These are phyloP conservation scores for Aspergillus avenaceus DNA, from an alignment of 495 filamentous ascomycete species.

Conservation along the genomic window DNA sequence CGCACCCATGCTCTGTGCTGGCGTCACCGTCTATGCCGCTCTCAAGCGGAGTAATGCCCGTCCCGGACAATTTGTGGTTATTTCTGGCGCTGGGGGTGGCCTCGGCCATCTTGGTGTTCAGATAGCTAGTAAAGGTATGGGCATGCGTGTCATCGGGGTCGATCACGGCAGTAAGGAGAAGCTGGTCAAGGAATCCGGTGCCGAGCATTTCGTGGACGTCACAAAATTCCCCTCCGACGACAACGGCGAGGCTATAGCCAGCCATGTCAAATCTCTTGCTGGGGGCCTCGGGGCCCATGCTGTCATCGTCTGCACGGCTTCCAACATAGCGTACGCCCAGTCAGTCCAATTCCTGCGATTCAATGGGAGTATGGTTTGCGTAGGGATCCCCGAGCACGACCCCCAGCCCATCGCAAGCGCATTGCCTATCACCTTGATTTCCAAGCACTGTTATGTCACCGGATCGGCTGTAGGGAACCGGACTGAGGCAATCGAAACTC, in stretches of 20 bases:
- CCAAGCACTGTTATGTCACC: constrained; percentile 51
- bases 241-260: constrained; percentile 39
- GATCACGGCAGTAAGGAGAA: constrained; percentile 61
- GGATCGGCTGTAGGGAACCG: constrained; percentile 63
- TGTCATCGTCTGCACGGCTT: constrained; percentile 60
- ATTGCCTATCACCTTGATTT: constrained; percentile 47
- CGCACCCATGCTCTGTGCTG: constrained; percentile 62
- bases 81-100: constrained; percentile 65
- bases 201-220: constrained; percentile 65
- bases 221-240: constrained; percentile 51
- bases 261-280: constrained; percentile 55
- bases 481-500: constrained; percentile 59
- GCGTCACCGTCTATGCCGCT: constrained; percentile 55
- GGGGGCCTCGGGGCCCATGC: constrained; percentile 61
- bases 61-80: constrained; percentile 60
- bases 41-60: constrained; percentile 55
- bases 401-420: constrained; percentile 54
- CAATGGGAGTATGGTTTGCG: constrained; percentile 60
- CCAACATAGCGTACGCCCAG: constrained; percentile 62
- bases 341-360: constrained; percentile 57
- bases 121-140: constrained; percentile 59
- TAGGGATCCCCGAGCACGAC: constrained; percentile 64
- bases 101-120: constrained; percentile 66
- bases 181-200: constrained; percentile 56
- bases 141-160: constrained; percentile 63